Evolutionary conservation across 2,329 filamentous ascomycete species (phyloP).

Genomic region (Fonsecaea pedrosoi): DNA sequence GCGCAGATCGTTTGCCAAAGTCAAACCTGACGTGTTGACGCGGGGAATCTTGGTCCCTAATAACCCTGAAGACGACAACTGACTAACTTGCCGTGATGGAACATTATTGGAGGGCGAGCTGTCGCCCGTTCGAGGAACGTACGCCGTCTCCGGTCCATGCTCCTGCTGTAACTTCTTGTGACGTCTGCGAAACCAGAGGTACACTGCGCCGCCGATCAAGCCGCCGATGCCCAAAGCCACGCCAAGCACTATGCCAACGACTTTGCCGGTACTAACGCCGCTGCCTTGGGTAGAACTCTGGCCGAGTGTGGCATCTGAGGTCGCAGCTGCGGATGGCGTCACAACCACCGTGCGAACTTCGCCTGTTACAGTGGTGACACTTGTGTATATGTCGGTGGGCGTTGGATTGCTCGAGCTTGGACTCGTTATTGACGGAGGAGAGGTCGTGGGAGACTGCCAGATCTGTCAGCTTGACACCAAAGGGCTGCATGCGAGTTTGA

Average conservation of each 20-base stretch:
- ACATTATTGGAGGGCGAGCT: slow-evolving; percentile 36
- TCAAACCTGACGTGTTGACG: slow-evolving; percentile 35
- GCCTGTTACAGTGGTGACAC: slow-evolving; percentile 44
- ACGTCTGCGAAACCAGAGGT: slow-evolving; percentile 49
- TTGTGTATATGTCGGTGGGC: slow-evolving; percentile 36
- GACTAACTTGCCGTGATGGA: slow-evolving; percentile 41
- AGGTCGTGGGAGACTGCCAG: slow-evolving; percentile 6
- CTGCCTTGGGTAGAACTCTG: slow-evolving; percentile 37
- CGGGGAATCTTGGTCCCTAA: slow-evolving; percentile 36
- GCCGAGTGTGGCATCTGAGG: slow-evolving; percentile 37
- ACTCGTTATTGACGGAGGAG: background rate
- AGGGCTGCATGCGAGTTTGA: background rate
- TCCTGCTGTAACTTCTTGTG: slow-evolving; percentile 38
- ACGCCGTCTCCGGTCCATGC: slow-evolving; percentile 25
- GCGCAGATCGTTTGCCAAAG: slow-evolving; percentile 27
- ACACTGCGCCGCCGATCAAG: slow-evolving; percentile 48
- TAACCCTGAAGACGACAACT: slow-evolving; percentile 40
- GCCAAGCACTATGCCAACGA: slow-evolving; percentile 55
- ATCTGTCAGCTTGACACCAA: slow-evolving; percentile 13
- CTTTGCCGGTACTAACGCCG: slow-evolving; percentile 49
- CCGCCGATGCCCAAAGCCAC: slow-evolving; percentile 48
- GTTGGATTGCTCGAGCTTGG: slow-evolving; percentile 29
- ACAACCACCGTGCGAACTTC: slow-evolving; percentile 42
- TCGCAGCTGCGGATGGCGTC: slow-evolving; percentile 33
- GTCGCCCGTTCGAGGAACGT: slow-evolving; percentile 31